A percentile compares a stretch with the other conserved stretches of the same genome.
Conservation (phyloP, 306 rosid genomes). For the Echinosophora koreensis region DNA sequence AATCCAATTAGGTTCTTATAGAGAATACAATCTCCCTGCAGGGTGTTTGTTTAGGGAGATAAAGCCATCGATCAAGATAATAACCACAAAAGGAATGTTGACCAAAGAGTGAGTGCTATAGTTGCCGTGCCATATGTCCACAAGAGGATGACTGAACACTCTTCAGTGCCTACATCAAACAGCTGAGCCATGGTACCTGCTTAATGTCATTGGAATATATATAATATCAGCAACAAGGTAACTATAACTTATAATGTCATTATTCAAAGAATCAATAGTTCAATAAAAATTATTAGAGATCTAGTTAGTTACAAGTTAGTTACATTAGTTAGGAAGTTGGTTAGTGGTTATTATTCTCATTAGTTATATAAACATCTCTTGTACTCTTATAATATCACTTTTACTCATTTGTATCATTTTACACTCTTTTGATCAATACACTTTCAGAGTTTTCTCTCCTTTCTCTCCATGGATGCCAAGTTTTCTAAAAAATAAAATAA, state of each 20-base stretch:
- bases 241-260: not conserved
- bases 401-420: too few relatives aligned
- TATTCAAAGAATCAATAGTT: not conserved
- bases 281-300: too few relatives aligned
- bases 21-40: not conserved
- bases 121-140: constrained; percentile 77
- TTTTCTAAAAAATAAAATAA: too few relatives aligned
- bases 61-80: constrained; percentile 47
- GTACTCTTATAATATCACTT: too few relatives aligned
- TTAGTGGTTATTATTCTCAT: too few relatives aligned
- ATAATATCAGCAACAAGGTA: not conserved
- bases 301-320: too few relatives aligned
- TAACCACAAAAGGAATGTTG: constrained; percentile 65
- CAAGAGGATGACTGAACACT: constrained; percentile 75
- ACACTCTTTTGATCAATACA: too few relatives aligned
- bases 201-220: not conserved
- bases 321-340: too few relatives aligned
- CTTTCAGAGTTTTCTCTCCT: too few relatives aligned
- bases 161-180: constrained; percentile 84
- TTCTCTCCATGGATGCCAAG: too few relatives aligned
- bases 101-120: constrained; percentile 70
- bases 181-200: constrained; percentile 86
- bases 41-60: not conserved
- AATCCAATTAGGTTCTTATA: not conserved
- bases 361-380: too few relatives aligned